Evolutionary conservation across 495 filamentous ascomycete genomes (phyloP).

Genomic region (Tuber indicum): DNA sequence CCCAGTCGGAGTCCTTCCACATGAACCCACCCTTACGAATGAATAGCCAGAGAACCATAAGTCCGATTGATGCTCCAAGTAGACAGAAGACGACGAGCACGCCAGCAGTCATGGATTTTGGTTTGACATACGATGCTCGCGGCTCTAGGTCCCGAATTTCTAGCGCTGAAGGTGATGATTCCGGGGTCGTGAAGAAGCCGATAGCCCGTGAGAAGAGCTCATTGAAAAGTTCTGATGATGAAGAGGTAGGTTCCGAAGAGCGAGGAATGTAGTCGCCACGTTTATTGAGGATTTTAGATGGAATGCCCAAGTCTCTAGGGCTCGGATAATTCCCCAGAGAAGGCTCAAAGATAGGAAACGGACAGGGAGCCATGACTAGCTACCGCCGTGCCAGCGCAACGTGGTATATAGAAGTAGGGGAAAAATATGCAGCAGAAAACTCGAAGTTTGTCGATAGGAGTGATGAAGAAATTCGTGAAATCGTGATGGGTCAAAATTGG

Average conservation of each 20-base stretch:
- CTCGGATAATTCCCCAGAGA: background rate
- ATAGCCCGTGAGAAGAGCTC: background rate
- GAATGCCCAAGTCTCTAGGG: background rate
- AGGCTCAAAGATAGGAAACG: background rate
- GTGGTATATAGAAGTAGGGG: background rate
- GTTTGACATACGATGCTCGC: conserved; percentile 29
- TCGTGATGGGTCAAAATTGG: background rate
- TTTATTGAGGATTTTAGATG: background rate
- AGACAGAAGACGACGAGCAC: conserved; percentile 80
- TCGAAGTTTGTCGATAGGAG: background rate
- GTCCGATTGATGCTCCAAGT: conserved; percentile 68
- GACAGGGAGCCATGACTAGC: background rate
- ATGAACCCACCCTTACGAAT: conserved; percentile 96
- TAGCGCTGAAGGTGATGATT: background rate
- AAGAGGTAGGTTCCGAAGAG: background rate
- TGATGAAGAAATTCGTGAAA: background rate
- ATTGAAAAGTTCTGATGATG: background rate
- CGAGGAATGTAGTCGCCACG: background rate
- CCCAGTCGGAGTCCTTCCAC: conserved; percentile 82
- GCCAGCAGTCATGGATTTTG: conserved; percentile 44
- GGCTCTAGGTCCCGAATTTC: conserved; percentile 14
- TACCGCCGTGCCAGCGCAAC: background rate
- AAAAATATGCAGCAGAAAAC: background rate
- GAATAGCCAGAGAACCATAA: conserved; percentile 88
- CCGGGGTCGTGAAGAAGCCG: conserved; percentile 4